Base-by-base conservation (phyloP, 2,329 filamentous ascomycete species). In the Cercospora zeae-maydis region DNA sequence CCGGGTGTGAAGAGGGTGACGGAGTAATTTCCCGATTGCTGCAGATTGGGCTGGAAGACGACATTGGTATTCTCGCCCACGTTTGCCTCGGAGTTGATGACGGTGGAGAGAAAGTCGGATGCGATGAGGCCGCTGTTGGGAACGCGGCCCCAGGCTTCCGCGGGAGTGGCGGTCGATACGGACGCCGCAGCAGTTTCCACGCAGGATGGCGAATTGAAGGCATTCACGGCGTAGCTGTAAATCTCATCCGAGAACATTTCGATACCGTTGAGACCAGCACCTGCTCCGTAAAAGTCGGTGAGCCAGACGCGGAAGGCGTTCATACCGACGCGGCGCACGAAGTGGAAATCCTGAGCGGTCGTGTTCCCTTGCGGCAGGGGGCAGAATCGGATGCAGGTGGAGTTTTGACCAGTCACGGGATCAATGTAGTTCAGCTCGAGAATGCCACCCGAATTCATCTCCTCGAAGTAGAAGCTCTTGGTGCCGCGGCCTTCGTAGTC, bases 401-500 rank as follows among this genome's bases (percentile, higher is more conserved):
- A 78, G 60, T 88, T 88, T 56, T 84, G 79, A 27, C 89, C 89
- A 1, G 89, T 39, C 9, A 52, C 45, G 75, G 80, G 24, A 89
- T 98, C 92, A 66, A 88, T 87, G 71, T 95, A 98, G 37, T 92
- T 96, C 73, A 99, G 83, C 77, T 98, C 97, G 87, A 99, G 91
- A 75, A 99, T 97, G 58, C 95, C 95, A 66, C 90, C 88, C 72
- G 93, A 86, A 4, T 93, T 93, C 63, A 93, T 80, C 16, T 92
- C 91, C 21, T 91, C 91, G 74, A 92, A 96, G 62, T 92, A 87
- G 79, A 91, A 99, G 0, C 89, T 90, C 78, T 91, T 90, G 31
- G 93, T 96, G 42, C 75, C 95, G 67, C 92, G 88, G 57, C 90
- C 92, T 70, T 95, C 86, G 58, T 87, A 83, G 69, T 90, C 87